Conservation (phyloP, 345 rosid species). For the Melaleuca quinquenervia region DNA sequence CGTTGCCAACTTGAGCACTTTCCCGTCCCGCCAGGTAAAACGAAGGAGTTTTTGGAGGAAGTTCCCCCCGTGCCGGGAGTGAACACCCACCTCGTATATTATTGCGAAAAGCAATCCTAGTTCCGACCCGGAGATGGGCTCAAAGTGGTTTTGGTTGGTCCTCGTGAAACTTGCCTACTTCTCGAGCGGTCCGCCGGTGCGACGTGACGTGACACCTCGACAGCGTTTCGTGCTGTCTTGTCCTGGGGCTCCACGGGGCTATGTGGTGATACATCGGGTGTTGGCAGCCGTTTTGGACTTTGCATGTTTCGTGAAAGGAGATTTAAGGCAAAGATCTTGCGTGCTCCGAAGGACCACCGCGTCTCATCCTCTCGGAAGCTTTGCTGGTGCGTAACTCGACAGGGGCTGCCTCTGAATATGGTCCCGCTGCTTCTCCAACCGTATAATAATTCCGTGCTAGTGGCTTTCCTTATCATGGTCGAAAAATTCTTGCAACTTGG, state of each 20-base stretch:
- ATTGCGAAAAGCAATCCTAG: neutral
- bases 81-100: neutral
- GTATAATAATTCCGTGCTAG: neutral
- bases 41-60: neutral
- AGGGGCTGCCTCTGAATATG: neutral
- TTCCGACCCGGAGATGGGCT: neutral
- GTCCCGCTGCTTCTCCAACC: neutral
- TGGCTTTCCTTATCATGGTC: neutral
- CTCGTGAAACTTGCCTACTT: neutral
- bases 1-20: neutral
- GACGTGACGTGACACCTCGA: neutral
- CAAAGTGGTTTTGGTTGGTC: neutral
- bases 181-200: neutral
- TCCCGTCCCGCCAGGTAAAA: neutral
- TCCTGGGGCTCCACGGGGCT: neutral
- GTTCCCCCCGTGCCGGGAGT: neutral
- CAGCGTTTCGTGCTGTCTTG: neutral
- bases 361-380: neutral
- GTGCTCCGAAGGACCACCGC: neutral
- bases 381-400: neutral
- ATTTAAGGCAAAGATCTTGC: neutral
- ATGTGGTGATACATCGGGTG: neutral
- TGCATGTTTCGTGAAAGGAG: neutral
- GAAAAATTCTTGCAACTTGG: neutral
- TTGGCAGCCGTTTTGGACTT: neutral